Base-by-base conservation (phyloP, 1,284 basidiomycete species). In the Caloboletus firmus region DNA sequence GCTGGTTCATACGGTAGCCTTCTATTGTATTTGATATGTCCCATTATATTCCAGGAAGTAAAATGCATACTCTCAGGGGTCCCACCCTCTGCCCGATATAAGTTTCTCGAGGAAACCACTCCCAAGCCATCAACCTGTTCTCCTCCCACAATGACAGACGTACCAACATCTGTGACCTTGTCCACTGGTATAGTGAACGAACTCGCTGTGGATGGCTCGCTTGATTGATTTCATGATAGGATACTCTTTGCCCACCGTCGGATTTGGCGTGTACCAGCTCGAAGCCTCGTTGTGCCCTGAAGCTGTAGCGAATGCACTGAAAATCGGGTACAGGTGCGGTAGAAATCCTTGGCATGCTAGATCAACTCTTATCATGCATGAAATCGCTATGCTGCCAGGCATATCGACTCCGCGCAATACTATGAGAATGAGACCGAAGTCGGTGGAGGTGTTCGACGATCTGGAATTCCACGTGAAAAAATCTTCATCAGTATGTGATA, bases 401-500 rank as follows among this genome's bases (percentile, higher is more conserved):
- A 69, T 32, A 52, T 67, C 22, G 66, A 70, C 36, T 48, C 45
- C 4, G 67, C 66, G 31, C 67, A 64, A 7, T 56, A 15, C 28
- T 69, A 67, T 26, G 31, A 52, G 42, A 70, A 67, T 13, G 67
- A 67, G 43, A 31, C 56, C 1, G 53, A 57, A 39, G 64, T 71
- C 13, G 67, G 66, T 1, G 52, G 45, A 34, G 69, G 64, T 20
- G 54, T 70, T 18, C 62, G 58, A 42, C 54, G 12, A 10, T 57
- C 52, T 35, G 57, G 54, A 13, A 46, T 67, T 35, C 55, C 61
- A 15, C 63, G 69, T 13, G 67, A 71, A 31, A 43, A 71, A 26
- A 40, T 71, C 43, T 67, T 71, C 42, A 62, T 70, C 24, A 70
- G 69, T 70, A 48, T 4, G 68, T 51, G 9, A 5, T 30, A 15